These are phyloP conservation scores for Sclerotinia spermophila DNA, from an alignment of 2,329 filamentous ascomycete genomes.

Conservation along the genomic window DNA sequence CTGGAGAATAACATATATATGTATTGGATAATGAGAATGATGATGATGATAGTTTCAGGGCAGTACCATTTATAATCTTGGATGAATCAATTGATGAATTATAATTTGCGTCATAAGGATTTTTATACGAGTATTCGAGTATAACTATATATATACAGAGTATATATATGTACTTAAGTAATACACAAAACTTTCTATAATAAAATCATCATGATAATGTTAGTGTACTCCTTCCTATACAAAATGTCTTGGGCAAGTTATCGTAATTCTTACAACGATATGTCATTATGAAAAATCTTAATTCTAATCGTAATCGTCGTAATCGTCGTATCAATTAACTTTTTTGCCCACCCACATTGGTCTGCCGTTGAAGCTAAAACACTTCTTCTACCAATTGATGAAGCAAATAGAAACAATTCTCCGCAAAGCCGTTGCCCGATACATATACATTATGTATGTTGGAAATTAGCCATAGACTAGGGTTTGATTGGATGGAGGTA, in stretches of 20 bases:
- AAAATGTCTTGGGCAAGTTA: not conserved
- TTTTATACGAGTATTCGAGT: not conserved
- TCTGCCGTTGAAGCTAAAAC: not conserved
- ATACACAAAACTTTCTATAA: too few relatives aligned
- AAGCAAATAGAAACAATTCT: not conserved
- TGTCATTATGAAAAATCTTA: not conserved
- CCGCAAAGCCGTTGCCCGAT: constrained; percentile 6
- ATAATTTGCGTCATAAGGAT: not conserved
- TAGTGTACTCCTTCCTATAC: too few relatives aligned
- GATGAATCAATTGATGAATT: not conserved
- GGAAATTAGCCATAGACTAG: not conserved
- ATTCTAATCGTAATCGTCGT: not conserved
- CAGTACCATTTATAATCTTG: not conserved
- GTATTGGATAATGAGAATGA: not conserved
- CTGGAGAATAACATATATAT: not conserved
- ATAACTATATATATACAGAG: not conserved
- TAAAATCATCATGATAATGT: too few relatives aligned
- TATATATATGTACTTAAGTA: not conserved
- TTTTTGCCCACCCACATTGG: not conserved
- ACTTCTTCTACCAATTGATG: not conserved
- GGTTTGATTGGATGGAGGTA: not conserved
- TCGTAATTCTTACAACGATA: too few relatives aligned
- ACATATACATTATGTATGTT: not conserved
- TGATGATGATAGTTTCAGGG: not conserved
- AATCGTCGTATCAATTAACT: not conserved